Evolutionary conservation across 331 rosid species (phyloP).

Genomic region (Malus hybrid): DNA sequence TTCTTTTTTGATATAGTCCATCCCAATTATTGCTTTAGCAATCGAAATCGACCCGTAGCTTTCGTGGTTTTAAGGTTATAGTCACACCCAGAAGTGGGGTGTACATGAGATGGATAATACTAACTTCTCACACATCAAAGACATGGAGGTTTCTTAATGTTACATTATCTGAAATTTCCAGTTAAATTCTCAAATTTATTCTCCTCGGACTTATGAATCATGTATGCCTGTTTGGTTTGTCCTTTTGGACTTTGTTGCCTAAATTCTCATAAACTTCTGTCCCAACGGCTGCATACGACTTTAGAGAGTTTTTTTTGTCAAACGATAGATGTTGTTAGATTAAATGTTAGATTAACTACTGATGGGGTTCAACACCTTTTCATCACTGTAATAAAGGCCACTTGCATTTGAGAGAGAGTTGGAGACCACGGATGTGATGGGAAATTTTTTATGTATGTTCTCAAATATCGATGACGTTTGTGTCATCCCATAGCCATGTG

Average conservation of each 20-base stretch:
- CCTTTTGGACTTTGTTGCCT: no score
- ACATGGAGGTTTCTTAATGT: neutral
- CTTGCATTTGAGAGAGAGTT: neutral
- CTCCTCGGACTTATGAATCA: no score
- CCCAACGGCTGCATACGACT: no score
- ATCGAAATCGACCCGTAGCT: neutral
- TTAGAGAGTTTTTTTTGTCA: no score
- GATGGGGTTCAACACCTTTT: rapidly evolving
- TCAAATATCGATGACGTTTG: no score
- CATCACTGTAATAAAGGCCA: rapidly evolving
- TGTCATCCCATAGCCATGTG: no score
- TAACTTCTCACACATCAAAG: neutral
- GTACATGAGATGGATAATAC: neutral
- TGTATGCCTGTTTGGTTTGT: no score
- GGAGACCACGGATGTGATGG: no score
- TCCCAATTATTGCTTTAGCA: neutral
- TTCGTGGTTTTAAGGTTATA: neutral
- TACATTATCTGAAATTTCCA: neutral
- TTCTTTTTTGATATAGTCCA: neutral
- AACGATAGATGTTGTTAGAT: no score
- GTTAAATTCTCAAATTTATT: neutral
- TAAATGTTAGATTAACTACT: no score
- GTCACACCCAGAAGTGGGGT: slow-evolving; percentile 10
- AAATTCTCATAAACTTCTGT: no score
- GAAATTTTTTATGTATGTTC: no score